phyloP scores from a whole-genome alignment of 2,329 filamentous ascomycete species.

The Neopestalotiopsis sp. region DNA sequence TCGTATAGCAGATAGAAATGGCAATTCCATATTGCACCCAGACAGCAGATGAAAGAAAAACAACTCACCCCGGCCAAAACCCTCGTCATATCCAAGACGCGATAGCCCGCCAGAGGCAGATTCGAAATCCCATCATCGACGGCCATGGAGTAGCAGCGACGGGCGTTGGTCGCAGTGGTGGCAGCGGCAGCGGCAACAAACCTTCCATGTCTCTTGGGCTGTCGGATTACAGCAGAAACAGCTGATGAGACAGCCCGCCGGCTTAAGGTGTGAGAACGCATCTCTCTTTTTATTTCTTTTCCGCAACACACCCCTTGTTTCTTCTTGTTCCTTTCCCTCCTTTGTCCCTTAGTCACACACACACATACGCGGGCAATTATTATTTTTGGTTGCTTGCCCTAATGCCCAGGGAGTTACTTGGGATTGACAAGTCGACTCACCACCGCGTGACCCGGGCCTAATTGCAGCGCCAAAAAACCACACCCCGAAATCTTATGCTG shows the following conservation, averaged over 20 bases:
- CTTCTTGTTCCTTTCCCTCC: background rate
- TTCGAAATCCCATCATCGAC: conserved; percentile 30
- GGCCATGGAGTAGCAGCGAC: conserved; percentile 31
- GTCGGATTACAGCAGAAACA: conserved; percentile 6
- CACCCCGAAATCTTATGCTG: background rate
- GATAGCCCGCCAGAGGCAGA: conserved; percentile 80
- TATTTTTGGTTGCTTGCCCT: no score
- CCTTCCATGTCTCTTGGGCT: conserved; percentile 5
- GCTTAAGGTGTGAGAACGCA: conserved; percentile 10
- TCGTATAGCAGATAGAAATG: no score
- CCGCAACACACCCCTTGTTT: background rate
- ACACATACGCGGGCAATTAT: background rate
- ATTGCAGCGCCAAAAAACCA: background rate
- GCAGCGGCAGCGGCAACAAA: conserved; percentile 9
- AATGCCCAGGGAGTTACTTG: background rate
- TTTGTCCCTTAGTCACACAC: conserved; percentile 7
- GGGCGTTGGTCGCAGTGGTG: background rate
- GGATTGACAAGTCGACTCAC: background rate
- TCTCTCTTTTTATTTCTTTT: background rate
- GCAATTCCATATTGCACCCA: conserved; percentile 13
- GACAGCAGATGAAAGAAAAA: conserved; percentile 3
- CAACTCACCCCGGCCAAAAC: conserved; percentile 86
- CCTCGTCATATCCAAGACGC: conserved; percentile 94
- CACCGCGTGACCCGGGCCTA: background rate
- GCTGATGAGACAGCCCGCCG: conserved; percentile 4